Conservation (phyloP, 768 basidiomycete species). For the Leccinum broughii region DNA sequence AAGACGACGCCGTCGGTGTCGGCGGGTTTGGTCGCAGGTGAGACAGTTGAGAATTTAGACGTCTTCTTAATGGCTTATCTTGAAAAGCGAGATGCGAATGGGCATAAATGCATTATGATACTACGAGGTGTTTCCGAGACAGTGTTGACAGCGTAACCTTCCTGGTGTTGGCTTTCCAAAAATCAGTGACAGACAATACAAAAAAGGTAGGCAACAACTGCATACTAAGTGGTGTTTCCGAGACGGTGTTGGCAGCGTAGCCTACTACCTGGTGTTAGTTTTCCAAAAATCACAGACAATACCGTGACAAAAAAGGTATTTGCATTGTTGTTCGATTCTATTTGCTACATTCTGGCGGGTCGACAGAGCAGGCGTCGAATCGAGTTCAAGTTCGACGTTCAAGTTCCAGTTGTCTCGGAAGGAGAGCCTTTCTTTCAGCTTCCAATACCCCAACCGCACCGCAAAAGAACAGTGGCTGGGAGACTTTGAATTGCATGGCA, state of each 20-base stretch:
- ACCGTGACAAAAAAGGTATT: not conserved
- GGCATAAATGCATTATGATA: not conserved
- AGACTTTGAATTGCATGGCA: too few relatives aligned
- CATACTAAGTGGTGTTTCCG: too few relatives aligned
- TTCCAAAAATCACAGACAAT: too few relatives aligned
- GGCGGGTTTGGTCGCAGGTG: not conserved
- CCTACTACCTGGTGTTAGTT: too few relatives aligned
- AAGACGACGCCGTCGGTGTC: not conserved
- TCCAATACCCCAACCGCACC: too few relatives aligned
- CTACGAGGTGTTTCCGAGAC: not conserved
- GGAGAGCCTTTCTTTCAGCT: too few relatives aligned
- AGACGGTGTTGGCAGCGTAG: too few relatives aligned
- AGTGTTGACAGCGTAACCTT: not conserved
- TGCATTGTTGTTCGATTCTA: not conserved
- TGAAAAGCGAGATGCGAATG: not conserved
- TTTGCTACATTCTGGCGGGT: not conserved
- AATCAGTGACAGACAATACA: not conserved
- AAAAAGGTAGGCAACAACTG: not conserved
- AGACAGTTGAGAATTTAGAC: not conserved
- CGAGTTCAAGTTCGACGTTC: not conserved
- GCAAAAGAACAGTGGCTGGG: too few relatives aligned
- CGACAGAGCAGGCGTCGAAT: not conserved
- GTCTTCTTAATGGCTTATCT: not conserved
- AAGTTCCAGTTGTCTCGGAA: not conserved
- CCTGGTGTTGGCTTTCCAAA: not conserved